A percentile compares a stretch with the other conserved stretches of the same genome.
Conservation (phyloP, 2,329 filamentous ascomycete genomes). For the Geosmithia morbida region DNA sequence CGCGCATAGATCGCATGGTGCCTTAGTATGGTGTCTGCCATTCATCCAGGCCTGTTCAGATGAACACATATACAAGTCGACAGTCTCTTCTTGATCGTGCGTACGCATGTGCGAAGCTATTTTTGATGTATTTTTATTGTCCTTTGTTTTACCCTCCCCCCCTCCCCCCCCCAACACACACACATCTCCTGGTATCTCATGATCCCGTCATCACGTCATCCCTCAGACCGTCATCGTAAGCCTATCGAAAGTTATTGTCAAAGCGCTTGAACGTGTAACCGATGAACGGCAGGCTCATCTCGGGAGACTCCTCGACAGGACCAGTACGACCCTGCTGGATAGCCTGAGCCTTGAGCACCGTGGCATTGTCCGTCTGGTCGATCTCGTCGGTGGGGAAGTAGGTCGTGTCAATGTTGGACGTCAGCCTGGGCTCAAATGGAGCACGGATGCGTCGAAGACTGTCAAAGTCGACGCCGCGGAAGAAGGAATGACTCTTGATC, state of each 20-base stretch:
- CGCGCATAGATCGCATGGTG: too few relatives aligned
- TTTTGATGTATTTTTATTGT: too few relatives aligned
- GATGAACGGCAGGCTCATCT: conserved; percentile 78
- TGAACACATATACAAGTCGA: too few relatives aligned
- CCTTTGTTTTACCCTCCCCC: too few relatives aligned
- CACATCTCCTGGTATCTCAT: too few relatives aligned
- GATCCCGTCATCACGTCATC: too few relatives aligned
- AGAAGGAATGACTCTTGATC: conserved; percentile 90
- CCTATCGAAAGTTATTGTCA: conserved; percentile 51
- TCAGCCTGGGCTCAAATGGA: conserved; percentile 87
- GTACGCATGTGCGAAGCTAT: too few relatives aligned
- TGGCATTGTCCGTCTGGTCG: conserved; percentile 87
- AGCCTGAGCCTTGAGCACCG: conserved; percentile 71
- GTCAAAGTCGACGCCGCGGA: conserved; percentile 92
- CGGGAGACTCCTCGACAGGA: conserved; percentile 62
- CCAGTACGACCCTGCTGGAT: conserved; percentile 46
- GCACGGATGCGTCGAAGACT: conserved; percentile 83
- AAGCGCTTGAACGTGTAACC: conserved; percentile 81
- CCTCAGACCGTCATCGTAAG: too few relatives aligned
- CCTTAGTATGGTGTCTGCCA: too few relatives aligned
- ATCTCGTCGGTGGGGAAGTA: conserved; percentile 99
- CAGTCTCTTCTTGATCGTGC: too few relatives aligned
- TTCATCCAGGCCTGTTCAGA: too few relatives aligned
- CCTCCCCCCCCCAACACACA: too few relatives aligned
- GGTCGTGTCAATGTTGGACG: conserved; percentile 87